Evolutionary conservation across 164 flowering plant genomes (phyloP).

Genomic region (Magnolia changhungtana): DNA sequence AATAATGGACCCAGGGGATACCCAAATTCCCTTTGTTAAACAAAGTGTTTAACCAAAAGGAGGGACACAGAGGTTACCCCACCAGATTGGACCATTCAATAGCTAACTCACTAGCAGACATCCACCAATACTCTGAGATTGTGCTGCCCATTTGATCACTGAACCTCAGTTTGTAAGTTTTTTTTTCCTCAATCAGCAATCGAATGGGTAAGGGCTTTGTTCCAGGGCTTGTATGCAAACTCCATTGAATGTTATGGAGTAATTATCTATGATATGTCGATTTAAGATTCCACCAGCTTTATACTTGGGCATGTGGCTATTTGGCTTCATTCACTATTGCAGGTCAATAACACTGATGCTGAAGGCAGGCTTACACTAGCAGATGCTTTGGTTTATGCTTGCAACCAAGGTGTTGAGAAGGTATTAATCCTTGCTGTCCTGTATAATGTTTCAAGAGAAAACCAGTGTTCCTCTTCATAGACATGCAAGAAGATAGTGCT

Average conservation of each 20-base stretch:
- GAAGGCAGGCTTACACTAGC: conserved; percentile 98
- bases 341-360: conserved; percentile 99
- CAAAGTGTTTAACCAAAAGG: no score
- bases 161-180: no score
- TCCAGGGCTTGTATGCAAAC: not conserved
- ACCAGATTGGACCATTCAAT: no score
- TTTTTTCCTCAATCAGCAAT: no score
- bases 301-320: not conserved
- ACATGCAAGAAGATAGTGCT: not conserved
- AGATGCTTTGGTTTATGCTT: conserved; percentile 94
- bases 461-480: not conserved
- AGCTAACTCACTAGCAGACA: no score
- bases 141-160: no score
- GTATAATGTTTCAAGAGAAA: not conserved
- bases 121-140: no score
- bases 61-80: no score
- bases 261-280: not conserved
- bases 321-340: conserved; percentile 12
- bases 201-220: not conserved
- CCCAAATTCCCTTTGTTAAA: no score
- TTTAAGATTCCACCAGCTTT: not conserved
- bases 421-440: conserved; percentile 26
- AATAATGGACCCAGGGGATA: no score
- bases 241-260: not conserved
- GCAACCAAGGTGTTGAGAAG: conserved; percentile 97